A percentile compares a stretch with the other conserved stretches of the same genome.
These are phyloP conservation scores for Onygena corvina DNA, from an alignment of 2,329 filamentous ascomycete genomes.

Conservation along the genomic window DNA sequence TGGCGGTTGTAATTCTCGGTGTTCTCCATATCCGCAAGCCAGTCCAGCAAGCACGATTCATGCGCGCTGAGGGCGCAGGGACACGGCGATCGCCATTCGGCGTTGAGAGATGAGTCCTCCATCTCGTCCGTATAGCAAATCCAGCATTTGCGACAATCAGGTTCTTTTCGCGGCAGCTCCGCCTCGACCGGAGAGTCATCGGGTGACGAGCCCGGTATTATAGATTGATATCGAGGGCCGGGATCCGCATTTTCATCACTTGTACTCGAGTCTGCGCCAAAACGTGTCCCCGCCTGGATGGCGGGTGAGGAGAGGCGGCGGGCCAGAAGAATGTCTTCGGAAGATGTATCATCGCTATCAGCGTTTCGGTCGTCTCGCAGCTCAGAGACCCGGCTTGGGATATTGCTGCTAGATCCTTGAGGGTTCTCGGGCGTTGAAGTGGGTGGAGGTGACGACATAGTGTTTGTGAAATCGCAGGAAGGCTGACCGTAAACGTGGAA, in stretches of 20 bases:
- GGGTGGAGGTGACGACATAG: constrained; percentile 27
- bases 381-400: background rate
- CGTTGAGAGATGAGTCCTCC: constrained; percentile 47
- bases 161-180: constrained; percentile 9
- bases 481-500: background rate
- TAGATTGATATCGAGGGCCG: too few relatives aligned
- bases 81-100: constrained; percentile 76
- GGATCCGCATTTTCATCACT: background rate
- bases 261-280: background rate
- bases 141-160: constrained; percentile 49
- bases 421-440: constrained; percentile 22
- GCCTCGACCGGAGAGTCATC: background rate
- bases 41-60: constrained; percentile 77
- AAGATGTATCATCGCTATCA: background rate
- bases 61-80: constrained; percentile 84
- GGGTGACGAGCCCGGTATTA: too few relatives aligned
- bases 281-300: background rate
- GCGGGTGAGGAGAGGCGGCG: constrained; percentile 8
- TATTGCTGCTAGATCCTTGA: constrained; percentile 15
- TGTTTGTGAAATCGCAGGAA: background rate
- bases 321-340: constrained; percentile 25
- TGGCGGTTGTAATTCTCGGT: constrained; percentile 40
- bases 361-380: background rate
- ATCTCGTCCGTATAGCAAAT: constrained; percentile 57
- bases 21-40: constrained; percentile 80